Evolutionary conservation across 1,284 basidiomycete species (phyloP), one percentile per base, ranked within the genome.

Genomic region (Naganishia sp.): DNA sequence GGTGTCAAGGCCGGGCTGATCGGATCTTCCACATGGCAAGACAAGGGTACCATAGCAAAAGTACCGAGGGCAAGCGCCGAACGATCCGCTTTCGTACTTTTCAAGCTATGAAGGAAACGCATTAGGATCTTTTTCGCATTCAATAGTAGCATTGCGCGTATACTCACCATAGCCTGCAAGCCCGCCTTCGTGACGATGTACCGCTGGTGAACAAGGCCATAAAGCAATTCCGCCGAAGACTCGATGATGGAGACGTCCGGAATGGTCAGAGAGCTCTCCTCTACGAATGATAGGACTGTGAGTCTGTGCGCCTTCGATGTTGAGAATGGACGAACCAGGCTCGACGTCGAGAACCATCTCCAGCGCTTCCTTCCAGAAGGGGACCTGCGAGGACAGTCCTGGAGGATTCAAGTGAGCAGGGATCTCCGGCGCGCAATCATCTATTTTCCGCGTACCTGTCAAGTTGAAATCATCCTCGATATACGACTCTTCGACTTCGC

Each of bases 341-440:
- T 99, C 96, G 61, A 99, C 95, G 80, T 99, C 96, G 68, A 99
- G 82, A n/a, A 99, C 94, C 96, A 99, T 99, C 82, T 99, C 96
- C 86, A 99, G 89, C 32, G 96, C 96, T 79, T 99, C 96, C 80
- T 97, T 79, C 92, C 96, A 99, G 77, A 99, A 99, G 10, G 96
- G 84, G 1, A 99, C 94, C 84, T 97, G 89, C 21, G 87, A 85
- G 77, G 94, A 94, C 71, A 99, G 81, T 1, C 96, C 96, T 80
- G 68, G 9, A 52, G 55, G 50, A 25, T 25, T 45, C n/a, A 23
- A 53, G 28, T 28, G n/a, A 31, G 15, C 25, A 31, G 23, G 63
- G 43, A 25, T 2, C 6, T 4, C n/a, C 46, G 11, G 17, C 46
- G 4, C 18, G 11, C 45, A 35, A 17, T 31, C 18, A 35, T 31